Conservation (phyloP, 1,284 basidiomycete genomes). For the Entoloma clypeatum region DNA sequence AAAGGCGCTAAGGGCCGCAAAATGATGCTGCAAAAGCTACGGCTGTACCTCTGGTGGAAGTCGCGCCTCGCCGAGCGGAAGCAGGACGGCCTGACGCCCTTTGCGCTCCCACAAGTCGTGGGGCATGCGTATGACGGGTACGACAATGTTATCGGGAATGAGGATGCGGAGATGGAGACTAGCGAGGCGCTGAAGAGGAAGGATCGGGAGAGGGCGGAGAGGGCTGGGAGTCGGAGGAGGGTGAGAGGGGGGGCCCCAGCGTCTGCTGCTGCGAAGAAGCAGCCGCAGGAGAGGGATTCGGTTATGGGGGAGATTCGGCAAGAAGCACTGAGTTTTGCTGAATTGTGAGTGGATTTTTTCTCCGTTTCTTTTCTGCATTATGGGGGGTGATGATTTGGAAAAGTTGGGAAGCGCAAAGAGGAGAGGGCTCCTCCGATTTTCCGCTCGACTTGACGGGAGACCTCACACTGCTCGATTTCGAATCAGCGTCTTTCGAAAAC, state of each 20-base stretch:
- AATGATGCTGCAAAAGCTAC: constrained; percentile 79
- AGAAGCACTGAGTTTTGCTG: constrained; percentile 53
- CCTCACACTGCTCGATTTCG: constrained; percentile 28
- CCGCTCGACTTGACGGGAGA: constrained; percentile 20
- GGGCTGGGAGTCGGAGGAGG: constrained; percentile 52
- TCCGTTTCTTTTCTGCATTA: background rate
- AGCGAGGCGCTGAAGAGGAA: constrained; percentile 76
- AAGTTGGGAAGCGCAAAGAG: constrained; percentile 29
- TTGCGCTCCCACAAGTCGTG: constrained; percentile 19
- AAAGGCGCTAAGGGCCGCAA: constrained; percentile 58
- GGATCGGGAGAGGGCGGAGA: constrained; percentile 56
- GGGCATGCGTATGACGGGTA: constrained; percentile 16
- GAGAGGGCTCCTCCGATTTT: constrained; percentile 15
- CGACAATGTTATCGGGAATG: constrained; percentile 11
- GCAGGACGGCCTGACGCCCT: constrained; percentile 27
- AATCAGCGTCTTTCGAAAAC: constrained; percentile 31
- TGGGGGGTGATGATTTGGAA: background rate
- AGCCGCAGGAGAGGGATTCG: constrained; percentile 20
- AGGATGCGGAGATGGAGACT: constrained; percentile 38
- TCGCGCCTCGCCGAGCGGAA: constrained; percentile 47
- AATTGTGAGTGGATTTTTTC: constrained; percentile 47
- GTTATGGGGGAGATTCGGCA: constrained; percentile 40
- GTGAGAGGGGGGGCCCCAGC: constrained; percentile 63
- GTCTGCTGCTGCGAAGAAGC: constrained; percentile 18
- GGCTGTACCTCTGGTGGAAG: constrained; percentile 82